These are phyloP conservation scores for Ustilago nuda DNA, from an alignment of 1,284 basidiomycete genomes.

Conservation along the genomic window DNA sequence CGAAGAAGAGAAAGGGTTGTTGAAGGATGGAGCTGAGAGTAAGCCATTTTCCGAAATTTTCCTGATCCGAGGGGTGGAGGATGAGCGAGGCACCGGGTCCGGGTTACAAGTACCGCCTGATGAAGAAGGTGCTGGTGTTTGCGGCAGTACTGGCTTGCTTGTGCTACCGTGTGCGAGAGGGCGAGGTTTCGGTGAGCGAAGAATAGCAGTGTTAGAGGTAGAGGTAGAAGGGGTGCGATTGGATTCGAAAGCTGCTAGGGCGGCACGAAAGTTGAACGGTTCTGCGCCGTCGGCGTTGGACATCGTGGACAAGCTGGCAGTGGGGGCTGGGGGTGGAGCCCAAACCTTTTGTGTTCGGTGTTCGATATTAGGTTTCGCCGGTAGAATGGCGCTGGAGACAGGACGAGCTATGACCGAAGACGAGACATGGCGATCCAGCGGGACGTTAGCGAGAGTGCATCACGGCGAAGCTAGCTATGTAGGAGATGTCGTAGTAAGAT, in stretches of 20 bases:
- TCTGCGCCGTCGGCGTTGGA: constrained; percentile 16
- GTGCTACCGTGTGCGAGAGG: background rate
- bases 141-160: constrained; percentile 3
- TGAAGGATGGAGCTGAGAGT: constrained; percentile 9
- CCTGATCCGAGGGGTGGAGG: constrained; percentile 34
- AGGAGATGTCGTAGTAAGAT: background rate
- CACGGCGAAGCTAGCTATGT: background rate
- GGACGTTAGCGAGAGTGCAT: background rate
- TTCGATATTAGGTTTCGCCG: background rate
- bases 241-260: constrained; percentile 42
- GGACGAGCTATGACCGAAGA: background rate
- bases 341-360: background rate
- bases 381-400: background rate
- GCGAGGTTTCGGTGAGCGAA: constrained; percentile 22
- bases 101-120: background rate
- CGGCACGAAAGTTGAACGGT: constrained; percentile 49
- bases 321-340: background rate
- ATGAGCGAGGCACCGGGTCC: constrained; percentile 33
- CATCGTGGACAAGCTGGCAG: constrained; percentile 13
- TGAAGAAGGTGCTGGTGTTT: constrained; percentile 26
- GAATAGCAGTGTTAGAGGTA: background rate
- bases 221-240: constrained; percentile 4
- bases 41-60: constrained; percentile 13
- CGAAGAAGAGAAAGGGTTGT: constrained; percentile 23
- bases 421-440: background rate